These are phyloP conservation scores for Caryopteris hybrid DNA, from an alignment of 305 asterid species.

Conservation along the genomic window DNA sequence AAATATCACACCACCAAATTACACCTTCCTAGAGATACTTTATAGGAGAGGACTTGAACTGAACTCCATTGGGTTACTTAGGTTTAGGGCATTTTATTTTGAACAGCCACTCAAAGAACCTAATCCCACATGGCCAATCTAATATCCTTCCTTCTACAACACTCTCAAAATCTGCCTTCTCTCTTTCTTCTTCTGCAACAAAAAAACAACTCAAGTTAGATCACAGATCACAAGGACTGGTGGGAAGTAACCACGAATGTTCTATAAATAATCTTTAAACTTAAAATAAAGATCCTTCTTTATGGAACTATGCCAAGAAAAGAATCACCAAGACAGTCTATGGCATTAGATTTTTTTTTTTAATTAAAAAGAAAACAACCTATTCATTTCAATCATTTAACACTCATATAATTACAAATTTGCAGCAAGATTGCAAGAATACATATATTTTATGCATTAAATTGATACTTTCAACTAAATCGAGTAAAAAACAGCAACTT, in stretches of 20 bases:
- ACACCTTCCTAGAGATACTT: slow-evolving; percentile 34
- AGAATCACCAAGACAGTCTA: not conserved
- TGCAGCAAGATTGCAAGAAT: slow-evolving; percentile 2
- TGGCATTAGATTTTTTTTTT: no score
- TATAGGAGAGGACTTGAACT: slow-evolving; percentile 35
- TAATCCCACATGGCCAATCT: slow-evolving; percentile 47
- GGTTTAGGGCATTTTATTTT: slow-evolving; percentile 61
- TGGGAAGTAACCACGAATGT: no score
- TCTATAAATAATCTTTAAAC: no score
- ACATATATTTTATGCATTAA: not conserved
- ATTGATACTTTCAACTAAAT: not conserved
- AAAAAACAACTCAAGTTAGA: slow-evolving; percentile 2
- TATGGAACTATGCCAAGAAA: slow-evolving; percentile 8
- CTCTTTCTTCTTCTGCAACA: slow-evolving; percentile 33
- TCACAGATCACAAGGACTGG: slow-evolving; percentile 7
- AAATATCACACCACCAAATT: slow-evolving; percentile 31
- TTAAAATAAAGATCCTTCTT: not conserved
- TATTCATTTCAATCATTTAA: not conserved
- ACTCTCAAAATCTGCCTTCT: slow-evolving; percentile 26
- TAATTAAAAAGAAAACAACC: not conserved
- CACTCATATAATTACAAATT: not conserved
- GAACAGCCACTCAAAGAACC: slow-evolving; percentile 62
- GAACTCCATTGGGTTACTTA: slow-evolving; percentile 48
- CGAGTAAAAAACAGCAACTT: not conserved
- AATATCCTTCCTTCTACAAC: slow-evolving; percentile 22